phyloP scores from a whole-genome alignment of 1,139 yeast genomes.

The Candida pseudoviswanathii region DNA sequence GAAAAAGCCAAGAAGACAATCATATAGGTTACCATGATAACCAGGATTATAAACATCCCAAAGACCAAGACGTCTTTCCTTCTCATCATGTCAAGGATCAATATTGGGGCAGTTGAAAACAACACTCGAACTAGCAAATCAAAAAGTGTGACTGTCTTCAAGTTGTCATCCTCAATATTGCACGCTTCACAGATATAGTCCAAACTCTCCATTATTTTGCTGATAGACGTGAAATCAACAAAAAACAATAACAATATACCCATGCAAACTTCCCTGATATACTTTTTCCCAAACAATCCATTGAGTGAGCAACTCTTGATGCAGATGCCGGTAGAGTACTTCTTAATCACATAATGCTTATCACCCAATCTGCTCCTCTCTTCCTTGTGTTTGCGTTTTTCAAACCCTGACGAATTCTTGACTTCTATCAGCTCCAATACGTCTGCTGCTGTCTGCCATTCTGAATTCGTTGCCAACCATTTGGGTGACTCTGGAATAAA shows the following conservation, averaged over 20 bases:
- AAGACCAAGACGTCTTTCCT: constrained; percentile 50
- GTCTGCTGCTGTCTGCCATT: constrained; percentile 36
- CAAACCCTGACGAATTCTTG: constrained; percentile 9
- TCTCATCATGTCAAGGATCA: constrained; percentile 41
- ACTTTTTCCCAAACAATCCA: constrained; percentile 24
- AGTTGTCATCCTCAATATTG: constrained; percentile 24
- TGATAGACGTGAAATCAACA: constrained; percentile 28
- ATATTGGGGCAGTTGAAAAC: constrained; percentile 29
- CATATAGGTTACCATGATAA: constrained; percentile 12
- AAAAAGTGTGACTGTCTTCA: constrained; percentile 20
- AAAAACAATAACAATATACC: constrained; percentile 29
- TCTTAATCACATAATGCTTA: constrained; percentile 26
- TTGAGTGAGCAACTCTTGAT: constrained; percentile 23
- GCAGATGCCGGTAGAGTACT: constrained; percentile 26
- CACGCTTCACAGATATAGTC: constrained; percentile 31
- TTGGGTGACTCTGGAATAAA: constrained; percentile 39
- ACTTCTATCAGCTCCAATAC: constrained; percentile 21
- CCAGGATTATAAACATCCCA: constrained; percentile 27
- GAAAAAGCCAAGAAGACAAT: constrained; percentile 15
- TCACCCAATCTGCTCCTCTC: constrained; percentile 20
- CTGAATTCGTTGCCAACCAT: constrained; percentile 33
- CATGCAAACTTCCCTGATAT: constrained; percentile 23
- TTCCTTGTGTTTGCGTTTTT: constrained; percentile 3
- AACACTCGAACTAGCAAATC: constrained; percentile 26
- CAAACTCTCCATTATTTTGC: constrained; percentile 27